Percentiles rank a stretch among this genome's conserved stretches.
phyloP scores from a whole-genome alignment of 2,329 filamentous ascomycete genomes.

The Sordariomycetes sp. region DNA sequence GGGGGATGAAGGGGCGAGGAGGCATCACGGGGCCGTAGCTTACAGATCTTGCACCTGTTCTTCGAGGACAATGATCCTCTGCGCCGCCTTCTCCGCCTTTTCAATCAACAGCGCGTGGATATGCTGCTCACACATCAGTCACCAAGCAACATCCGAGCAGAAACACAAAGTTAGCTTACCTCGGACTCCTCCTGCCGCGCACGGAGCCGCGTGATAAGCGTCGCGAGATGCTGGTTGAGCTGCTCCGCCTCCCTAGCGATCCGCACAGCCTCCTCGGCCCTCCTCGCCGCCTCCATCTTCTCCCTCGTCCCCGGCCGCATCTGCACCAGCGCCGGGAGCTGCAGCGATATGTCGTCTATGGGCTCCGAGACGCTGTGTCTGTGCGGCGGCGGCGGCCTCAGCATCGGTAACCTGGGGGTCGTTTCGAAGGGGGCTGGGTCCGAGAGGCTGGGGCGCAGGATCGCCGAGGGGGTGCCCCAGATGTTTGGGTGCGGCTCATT shows the following conservation, averaged over 20 bases:
- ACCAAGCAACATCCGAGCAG: not conserved
- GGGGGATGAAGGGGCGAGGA: not conserved
- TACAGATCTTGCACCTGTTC: constrained; percentile 44
- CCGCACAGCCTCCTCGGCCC: constrained; percentile 9
- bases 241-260: constrained; percentile 18
- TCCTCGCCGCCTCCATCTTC: constrained; percentile 6
- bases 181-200: constrained; percentile 46
- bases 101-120: constrained; percentile 48
- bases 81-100: constrained; percentile 41
- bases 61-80: constrained; percentile 47
- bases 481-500: constrained; percentile 2
- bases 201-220: constrained; percentile 34
- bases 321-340: not conserved
- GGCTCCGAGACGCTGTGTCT: not conserved
- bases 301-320: not conserved
- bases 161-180: constrained; percentile 19
- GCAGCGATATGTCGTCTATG: not conserved
- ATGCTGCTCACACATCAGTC: constrained; percentile 24
- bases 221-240: constrained; percentile 35
- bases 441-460: constrained; percentile 24
- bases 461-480: constrained; percentile 13
- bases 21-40: constrained; percentile 8
- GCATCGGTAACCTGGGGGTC: not conserved
- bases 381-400: not conserved
- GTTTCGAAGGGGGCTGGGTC: constrained; percentile 9